Conservation (phyloP, 192 early-diverging fungal species). For the Entomortierella lignicola region DNA sequence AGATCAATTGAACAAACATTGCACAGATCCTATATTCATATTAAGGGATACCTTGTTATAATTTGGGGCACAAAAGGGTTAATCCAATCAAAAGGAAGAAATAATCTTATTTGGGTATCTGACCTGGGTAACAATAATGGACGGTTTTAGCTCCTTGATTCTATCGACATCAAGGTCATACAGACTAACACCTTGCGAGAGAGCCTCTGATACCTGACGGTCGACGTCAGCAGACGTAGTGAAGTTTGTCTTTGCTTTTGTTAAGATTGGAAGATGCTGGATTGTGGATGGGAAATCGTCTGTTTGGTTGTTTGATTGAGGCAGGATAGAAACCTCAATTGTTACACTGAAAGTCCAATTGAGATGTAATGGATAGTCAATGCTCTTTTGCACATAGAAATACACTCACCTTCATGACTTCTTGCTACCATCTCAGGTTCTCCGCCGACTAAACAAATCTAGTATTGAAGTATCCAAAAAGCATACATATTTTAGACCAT, state of each 20-base stretch:
- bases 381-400: no score
- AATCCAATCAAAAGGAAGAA: not conserved
- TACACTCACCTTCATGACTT: conserved; percentile 47
- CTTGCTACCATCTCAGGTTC: conserved; percentile 51
- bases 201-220: conserved; percentile 60
- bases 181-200: conserved; percentile 57
- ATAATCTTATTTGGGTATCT: not conserved
- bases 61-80: not conserved
- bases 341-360: no score
- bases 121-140: conserved; percentile 64
- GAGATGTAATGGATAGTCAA: no score
- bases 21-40: conserved; percentile 56
- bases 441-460: conserved; percentile 53
- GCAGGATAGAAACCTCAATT: not conserved
- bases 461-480: no score
- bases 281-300: conserved; percentile 61
- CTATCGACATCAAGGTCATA: conserved; percentile 59
- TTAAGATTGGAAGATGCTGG: conserved; percentile 58
- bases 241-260: conserved; percentile 57
- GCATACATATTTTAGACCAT: not conserved
- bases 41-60: not conserved
- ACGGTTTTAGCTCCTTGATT: conserved; percentile 55
- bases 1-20: conserved; percentile 66
- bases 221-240: conserved; percentile 64
- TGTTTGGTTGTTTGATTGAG: conserved; percentile 3